A percentile compares a stretch with the other conserved stretches of the same genome.
Evolutionary conservation across 352 stramenopile species (phyloP).

Genomic region (Peronospora farinosa): DNA sequence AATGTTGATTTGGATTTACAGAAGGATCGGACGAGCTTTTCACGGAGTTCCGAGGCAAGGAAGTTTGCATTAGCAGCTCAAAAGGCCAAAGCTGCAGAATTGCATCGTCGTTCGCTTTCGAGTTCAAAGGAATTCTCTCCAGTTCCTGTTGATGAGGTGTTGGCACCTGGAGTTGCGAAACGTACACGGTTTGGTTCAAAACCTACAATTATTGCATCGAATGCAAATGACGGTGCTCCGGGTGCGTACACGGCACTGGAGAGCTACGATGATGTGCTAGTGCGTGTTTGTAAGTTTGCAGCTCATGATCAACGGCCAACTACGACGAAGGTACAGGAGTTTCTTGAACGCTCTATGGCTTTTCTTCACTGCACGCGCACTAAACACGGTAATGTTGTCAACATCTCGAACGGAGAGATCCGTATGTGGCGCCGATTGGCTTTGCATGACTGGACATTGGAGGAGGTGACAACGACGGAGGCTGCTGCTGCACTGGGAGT

Average conservation of each 20-base stretch:
- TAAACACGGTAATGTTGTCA: conserved; percentile 63
- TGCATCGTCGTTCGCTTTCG: conserved; percentile 24
- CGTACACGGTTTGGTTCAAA: conserved; percentile 40
- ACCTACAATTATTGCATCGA: conserved; percentile 20
- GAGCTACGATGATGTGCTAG: conserved; percentile 71
- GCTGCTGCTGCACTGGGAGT: conserved; percentile 18
- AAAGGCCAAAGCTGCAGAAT: conserved; percentile 25
- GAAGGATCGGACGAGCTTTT: conserved; percentile 59
- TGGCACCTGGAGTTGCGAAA: conserved; percentile 40
- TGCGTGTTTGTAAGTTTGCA: conserved; percentile 63
- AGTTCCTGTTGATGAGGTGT: conserved; percentile 34
- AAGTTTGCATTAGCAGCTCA: conserved; percentile 34
- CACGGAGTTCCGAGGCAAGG: conserved; percentile 45
- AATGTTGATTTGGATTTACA: conserved; percentile 53
- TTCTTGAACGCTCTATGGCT: conserved; percentile 67
- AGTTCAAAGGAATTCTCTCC: conserved; percentile 26
- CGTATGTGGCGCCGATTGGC: conserved; percentile 70
- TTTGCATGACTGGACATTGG: conserved; percentile 52
- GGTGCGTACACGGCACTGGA: conserved; percentile 48
- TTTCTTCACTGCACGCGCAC: conserved; percentile 62
- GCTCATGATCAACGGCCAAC: conserved; percentile 61
- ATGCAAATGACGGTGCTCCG: conserved; percentile 23
- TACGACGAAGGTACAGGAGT: conserved; percentile 68
- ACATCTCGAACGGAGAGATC: conserved; percentile 78
- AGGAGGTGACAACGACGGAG: conserved; percentile 41